These are phyloP conservation scores for Amaranthus palmeri DNA, from an alignment of 148 eudicot species.

Conservation along the genomic window DNA sequence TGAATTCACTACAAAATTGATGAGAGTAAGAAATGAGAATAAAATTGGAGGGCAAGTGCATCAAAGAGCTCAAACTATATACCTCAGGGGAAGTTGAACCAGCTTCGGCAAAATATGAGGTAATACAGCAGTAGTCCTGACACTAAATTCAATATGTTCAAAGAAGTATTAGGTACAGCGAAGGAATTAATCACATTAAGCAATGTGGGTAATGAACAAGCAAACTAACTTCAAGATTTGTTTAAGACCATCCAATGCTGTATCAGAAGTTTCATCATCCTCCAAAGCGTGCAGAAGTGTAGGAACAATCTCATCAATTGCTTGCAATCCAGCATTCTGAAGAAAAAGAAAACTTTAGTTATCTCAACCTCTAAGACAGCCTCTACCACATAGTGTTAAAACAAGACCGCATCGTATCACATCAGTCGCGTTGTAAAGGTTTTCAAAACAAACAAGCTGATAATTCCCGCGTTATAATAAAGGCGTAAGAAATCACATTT, in stretches of 20 bases:
- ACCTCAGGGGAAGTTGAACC: slow-evolving; percentile 88
- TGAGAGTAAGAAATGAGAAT: background rate
- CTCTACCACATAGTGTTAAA: too few species aligned
- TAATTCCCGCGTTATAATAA: too few species aligned
- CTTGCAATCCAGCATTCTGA: slow-evolving; percentile 99
- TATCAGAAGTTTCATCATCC: slow-evolving; percentile 82
- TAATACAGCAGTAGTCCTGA: slow-evolving; percentile 89
- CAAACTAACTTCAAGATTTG: slow-evolving; percentile 76
- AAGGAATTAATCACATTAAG: background rate
- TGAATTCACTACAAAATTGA: slow-evolving; percentile 64
- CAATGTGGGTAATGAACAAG: slow-evolving; percentile 4
- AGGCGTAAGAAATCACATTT: too few species aligned
- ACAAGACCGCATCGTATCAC: too few species aligned
- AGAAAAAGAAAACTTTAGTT: slow-evolving; percentile 12
- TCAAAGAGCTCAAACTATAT: slow-evolving; percentile 9
- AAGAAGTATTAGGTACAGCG: slow-evolving; percentile 18
- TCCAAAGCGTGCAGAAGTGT: slow-evolving; percentile 96
- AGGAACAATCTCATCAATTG: slow-evolving; percentile 97
- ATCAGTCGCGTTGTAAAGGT: too few species aligned
- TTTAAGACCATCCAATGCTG: slow-evolving; percentile 96
- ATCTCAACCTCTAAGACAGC: background rate
- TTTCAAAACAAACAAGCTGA: too few species aligned
- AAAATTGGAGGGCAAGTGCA: background rate
- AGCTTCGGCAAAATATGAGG: slow-evolving; percentile 98
- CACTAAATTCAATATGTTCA: slow-evolving; percentile 37